These are phyloP conservation scores for Solanum arcanum DNA, from an alignment of 257 asterid species.

Conservation along the genomic window DNA sequence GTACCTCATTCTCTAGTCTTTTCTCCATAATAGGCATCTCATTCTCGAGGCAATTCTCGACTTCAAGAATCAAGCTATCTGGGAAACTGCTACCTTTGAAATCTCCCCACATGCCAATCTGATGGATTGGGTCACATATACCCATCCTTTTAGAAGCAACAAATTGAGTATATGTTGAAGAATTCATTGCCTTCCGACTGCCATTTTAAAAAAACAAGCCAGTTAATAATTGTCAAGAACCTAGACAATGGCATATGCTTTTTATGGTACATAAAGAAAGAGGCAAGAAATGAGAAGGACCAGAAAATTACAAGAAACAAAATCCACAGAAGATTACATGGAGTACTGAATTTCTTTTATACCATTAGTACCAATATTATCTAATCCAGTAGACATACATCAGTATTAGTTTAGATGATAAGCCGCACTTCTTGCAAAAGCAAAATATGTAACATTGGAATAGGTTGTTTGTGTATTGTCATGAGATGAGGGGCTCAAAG, in stretches of 20 bases:
- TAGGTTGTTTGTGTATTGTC: not conserved
- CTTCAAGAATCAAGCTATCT: constrained; percentile 33
- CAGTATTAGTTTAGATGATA: not conserved
- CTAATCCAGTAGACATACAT: not conserved
- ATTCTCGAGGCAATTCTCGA: constrained; percentile 40
- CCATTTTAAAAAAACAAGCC: not conserved
- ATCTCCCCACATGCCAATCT: constrained; percentile 68
- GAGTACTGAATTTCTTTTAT: not conserved
- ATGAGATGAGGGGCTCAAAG: not conserved
- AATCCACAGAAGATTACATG: not conserved
- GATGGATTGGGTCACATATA: constrained; percentile 59
- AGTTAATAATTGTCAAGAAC: not conserved
- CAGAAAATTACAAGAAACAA: not conserved
- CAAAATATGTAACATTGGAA: not conserved
- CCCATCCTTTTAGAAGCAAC: constrained; percentile 77
- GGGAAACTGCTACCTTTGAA: constrained; percentile 43
- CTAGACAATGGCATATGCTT: not conserved
- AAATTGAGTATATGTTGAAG: constrained; percentile 50
- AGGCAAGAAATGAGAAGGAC: not conserved
- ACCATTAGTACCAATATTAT: not conserved
- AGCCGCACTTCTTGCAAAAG: not conserved
- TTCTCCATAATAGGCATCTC: constrained; percentile 30
- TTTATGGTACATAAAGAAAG: not conserved
- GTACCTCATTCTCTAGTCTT: not conserved
- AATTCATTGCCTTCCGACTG: constrained; percentile 45